Evolutionary conservation across 495 filamentous ascomycete species (phyloP).

Genomic region (Aspergillus wentii): DNA sequence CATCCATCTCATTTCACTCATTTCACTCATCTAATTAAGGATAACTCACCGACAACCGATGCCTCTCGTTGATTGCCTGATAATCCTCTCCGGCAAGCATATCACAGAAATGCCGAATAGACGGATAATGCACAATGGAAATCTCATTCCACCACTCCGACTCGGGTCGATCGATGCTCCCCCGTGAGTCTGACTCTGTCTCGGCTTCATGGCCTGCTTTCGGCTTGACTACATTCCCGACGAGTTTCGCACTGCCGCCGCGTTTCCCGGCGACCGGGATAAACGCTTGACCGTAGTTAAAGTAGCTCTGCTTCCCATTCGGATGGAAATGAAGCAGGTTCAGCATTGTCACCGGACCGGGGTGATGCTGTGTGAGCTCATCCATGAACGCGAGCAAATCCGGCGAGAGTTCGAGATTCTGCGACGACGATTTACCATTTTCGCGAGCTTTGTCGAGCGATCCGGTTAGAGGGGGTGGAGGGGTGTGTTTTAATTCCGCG

Average conservation of each 20-base stretch:
- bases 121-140: conserved; percentile 64
- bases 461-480: conserved; percentile 33
- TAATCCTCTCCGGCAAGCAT: conserved; percentile 62
- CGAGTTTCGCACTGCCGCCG: conserved; percentile 58
- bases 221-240: conserved; percentile 49
- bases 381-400: conserved; percentile 49
- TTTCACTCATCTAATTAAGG: not conserved
- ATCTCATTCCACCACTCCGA: conserved; percentile 52
- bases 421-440: conserved; percentile 28
- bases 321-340: conserved; percentile 60
- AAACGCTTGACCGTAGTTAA: conserved; percentile 56
- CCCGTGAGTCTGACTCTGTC: conserved; percentile 20
- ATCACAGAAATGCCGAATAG: conserved; percentile 56
- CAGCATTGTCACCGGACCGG: conserved; percentile 59
- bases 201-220: no score
- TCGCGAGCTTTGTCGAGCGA: conserved; percentile 25
- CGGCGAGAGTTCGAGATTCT: conserved; percentile 49
- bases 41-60: conserved; percentile 41
- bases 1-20: not conserved
- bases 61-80: conserved; percentile 55
- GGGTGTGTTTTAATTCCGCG: conserved; percentile 36
- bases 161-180: conserved; percentile 15
- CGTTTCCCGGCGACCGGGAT: conserved; percentile 45
- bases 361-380: conserved; percentile 16
- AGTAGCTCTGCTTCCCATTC: conserved; percentile 48